Percentiles rank a stretch among this genome's conserved stretches.
These are phyloP conservation scores for Naematelia aurantialba DNA, from an alignment of 768 basidiomycete species.

Conservation along the genomic window DNA sequence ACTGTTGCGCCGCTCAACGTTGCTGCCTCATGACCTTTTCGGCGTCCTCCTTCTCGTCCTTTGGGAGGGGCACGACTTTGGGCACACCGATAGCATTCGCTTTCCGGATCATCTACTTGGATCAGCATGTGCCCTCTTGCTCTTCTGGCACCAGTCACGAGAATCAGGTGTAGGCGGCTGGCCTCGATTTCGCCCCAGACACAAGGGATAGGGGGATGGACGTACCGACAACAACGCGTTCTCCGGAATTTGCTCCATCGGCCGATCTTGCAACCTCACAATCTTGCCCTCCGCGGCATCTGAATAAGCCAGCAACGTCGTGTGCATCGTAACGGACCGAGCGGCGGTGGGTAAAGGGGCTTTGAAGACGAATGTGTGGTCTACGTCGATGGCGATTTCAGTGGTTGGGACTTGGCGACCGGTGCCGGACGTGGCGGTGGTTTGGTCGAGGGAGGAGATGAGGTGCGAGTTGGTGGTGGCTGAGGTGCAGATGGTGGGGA, in stretches of 20 bases:
- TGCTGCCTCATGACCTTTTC: conserved; percentile 24
- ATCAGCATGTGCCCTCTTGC: conserved; percentile 44
- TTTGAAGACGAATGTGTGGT: conserved; percentile 43
- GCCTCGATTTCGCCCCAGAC: neutral
- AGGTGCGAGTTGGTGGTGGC: conserved; percentile 33
- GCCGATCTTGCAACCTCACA: conserved; percentile 44
- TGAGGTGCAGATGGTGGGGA: conserved; percentile 35
- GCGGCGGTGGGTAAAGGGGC: conserved; percentile 16
- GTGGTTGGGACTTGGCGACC: conserved; percentile 8
- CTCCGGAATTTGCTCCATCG: conserved; percentile 36
- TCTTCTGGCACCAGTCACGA: conserved; percentile 41
- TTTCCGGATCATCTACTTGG: conserved; percentile 36
- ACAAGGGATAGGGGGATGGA: neutral
- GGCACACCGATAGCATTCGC: conserved; percentile 42
- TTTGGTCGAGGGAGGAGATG: conserved; percentile 21
- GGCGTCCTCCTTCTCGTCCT: conserved; percentile 38
- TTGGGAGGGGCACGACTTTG: conserved; percentile 30
- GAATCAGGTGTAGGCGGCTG: neutral
- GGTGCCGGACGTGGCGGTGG: conserved; percentile 14
- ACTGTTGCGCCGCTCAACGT: conserved; percentile 6
- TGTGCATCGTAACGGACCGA: conserved; percentile 39
- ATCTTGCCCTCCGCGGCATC: conserved; percentile 31
- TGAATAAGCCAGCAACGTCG: conserved; percentile 36
- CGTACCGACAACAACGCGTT: conserved; percentile 27
- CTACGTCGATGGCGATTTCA: conserved; percentile 34